Evolutionary conservation across 2,329 filamentous ascomycete species (phyloP).

Genomic region (Fusarium praegraminearum): DNA sequence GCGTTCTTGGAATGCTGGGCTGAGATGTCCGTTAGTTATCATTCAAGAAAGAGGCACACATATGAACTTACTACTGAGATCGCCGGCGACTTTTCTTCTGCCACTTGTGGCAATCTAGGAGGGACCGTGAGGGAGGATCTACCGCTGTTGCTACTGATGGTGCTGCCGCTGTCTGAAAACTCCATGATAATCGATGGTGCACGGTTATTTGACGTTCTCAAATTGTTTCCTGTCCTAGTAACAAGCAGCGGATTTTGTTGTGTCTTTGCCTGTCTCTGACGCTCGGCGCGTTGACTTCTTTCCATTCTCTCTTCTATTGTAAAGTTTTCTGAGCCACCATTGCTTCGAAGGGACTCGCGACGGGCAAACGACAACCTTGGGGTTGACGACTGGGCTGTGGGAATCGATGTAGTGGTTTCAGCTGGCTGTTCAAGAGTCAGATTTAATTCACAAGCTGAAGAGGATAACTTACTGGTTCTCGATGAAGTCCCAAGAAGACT

Average conservation of each 20-base stretch:
- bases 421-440: neutral
- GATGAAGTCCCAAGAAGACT: neutral
- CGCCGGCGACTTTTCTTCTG: neutral
- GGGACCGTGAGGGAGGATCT: neutral
- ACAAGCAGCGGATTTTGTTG: neutral
- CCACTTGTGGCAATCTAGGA: neutral
- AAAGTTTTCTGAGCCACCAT: neutral
- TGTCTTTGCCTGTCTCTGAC: neutral
- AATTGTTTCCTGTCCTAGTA: neutral
- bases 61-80: neutral
- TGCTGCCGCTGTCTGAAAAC: neutral
- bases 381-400: neutral
- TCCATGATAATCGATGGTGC: neutral
- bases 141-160: neutral
- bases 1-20: neutral
- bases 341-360: neutral
- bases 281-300: neutral
- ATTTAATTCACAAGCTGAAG: neutral
- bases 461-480: neutral
- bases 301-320: neutral
- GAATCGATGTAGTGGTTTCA: neutral
- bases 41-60: neutral
- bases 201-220: neutral
- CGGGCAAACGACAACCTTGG: neutral
- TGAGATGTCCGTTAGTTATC: neutral